Conservation (phyloP, 2,329 filamentous ascomycete species). For the Aquanectria penicillioides region DNA sequence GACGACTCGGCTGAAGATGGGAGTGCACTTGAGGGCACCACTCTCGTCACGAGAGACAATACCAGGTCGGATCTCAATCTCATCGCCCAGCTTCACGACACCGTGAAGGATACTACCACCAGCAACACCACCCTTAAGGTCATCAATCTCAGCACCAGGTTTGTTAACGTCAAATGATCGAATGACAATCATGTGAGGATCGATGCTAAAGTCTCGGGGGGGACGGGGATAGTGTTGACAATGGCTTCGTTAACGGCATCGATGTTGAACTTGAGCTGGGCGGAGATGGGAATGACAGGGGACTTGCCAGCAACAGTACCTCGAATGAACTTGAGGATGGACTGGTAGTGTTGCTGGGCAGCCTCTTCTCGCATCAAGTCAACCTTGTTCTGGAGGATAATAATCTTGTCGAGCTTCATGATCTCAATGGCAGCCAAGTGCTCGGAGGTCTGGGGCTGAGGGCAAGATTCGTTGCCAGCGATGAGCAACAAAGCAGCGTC, state of each 20-base stretch:
- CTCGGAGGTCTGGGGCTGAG: constrained; percentile 97
- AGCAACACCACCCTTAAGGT: constrained; percentile 97
- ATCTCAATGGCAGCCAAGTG: constrained; percentile 99
- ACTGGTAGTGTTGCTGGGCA: constrained; percentile 93
- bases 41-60: constrained; percentile 95
- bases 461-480: constrained; percentile 97
- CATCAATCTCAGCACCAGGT: constrained; percentile 97
- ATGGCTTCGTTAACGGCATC: constrained; percentile 97
- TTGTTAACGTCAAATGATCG: constrained; percentile 99
- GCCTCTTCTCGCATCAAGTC: constrained; percentile 97
- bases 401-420: constrained; percentile 99
- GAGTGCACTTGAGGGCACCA: constrained; percentile 94
- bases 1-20: constrained; percentile 95
- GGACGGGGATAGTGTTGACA: constrained; percentile 93
- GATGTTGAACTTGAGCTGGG: constrained; percentile 99
- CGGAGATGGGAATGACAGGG: constrained; percentile 95
- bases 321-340: constrained; percentile 97
- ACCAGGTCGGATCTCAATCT: constrained; percentile 99
- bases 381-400: constrained; percentile 99
- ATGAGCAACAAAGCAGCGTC: constrained; percentile 96
- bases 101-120: constrained; percentile 97
- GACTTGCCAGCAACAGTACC: constrained; percentile 95
- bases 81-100: constrained; percentile 95
- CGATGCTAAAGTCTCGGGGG: constrained; percentile 88
- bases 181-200: constrained; percentile 99